Conservation (phyloP, 495 filamentous ascomycete species). For the Podospora sp. region DNA sequence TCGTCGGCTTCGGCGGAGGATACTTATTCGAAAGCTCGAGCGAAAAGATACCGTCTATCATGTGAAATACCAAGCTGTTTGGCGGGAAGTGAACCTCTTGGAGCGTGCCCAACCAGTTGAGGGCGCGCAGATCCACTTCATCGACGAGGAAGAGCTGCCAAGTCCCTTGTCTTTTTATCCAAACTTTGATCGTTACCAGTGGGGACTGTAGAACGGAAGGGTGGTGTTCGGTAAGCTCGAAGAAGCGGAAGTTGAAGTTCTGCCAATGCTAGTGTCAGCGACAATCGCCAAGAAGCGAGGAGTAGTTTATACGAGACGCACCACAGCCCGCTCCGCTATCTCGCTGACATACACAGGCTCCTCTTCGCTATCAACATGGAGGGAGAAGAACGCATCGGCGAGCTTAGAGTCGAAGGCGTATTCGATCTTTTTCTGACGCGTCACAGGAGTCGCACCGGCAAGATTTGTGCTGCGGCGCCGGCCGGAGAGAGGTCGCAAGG, state of each 20-base stretch:
- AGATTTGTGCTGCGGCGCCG: conserved; percentile 73
- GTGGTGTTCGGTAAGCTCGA: conserved; percentile 74
- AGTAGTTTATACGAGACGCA: conserved; percentile 31
- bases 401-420: conserved; percentile 69
- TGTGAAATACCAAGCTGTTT: conserved; percentile 86
- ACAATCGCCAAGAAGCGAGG: background rate
- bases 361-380: conserved; percentile 67
- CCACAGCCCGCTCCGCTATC: conserved; percentile 70
- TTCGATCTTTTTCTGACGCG: conserved; percentile 75
- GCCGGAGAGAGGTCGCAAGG: conserved; percentile 55
- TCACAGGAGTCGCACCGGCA: conserved; percentile 64
- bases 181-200: conserved; percentile 69
- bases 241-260: conserved; percentile 88
- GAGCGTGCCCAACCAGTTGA: conserved; percentile 82
- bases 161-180: conserved; percentile 64
- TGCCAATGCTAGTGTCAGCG: conserved; percentile 24
- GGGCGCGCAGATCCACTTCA: conserved; percentile 64
- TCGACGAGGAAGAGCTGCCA: conserved; percentile 75
- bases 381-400: conserved; percentile 86
- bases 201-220: conserved; percentile 66
- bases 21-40: conserved; percentile 50
- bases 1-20: conserved; percentile 48
- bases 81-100: conserved; percentile 77
- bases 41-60: conserved; percentile 88
- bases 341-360: conserved; percentile 93